A percentile compares a stretch with the other conserved stretches of the same genome.
Evolutionary conservation across 495 filamentous ascomycete species (phyloP).

Genomic region (Penicillium canariense): DNA sequence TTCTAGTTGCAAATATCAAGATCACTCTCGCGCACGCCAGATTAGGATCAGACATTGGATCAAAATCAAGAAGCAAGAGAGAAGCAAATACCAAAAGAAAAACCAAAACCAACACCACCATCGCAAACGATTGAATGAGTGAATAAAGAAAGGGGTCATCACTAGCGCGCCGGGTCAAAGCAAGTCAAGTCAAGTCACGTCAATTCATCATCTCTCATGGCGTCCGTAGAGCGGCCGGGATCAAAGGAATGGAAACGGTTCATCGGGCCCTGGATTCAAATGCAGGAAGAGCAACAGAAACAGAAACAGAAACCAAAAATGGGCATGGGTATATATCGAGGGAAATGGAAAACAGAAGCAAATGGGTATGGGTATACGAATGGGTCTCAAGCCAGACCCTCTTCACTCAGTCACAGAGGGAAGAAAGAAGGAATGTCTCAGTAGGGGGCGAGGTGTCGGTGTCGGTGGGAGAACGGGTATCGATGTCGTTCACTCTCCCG

Average conservation of each 20-base stretch:
- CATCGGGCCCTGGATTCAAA: background rate
- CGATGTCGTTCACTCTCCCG: conserved; percentile 15
- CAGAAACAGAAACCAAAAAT: background rate
- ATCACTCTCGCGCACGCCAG: too few species aligned
- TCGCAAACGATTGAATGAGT: background rate
- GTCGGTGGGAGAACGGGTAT: too few species aligned
- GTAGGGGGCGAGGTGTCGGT: too few species aligned
- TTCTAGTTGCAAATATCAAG: background rate
- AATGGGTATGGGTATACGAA: conserved; percentile 2
- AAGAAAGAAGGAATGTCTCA: too few species aligned
- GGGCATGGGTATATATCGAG: conserved; percentile 1
- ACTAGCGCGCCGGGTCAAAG: background rate
- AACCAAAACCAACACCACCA: background rate
- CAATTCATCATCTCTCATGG: background rate
- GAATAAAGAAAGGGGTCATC: background rate
- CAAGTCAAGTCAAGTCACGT: background rate
- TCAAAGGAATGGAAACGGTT: background rate
- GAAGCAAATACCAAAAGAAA: background rate
- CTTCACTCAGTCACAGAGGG: too few species aligned
- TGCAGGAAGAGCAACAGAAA: background rate
- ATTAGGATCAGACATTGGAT: background rate
- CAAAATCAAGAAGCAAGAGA: background rate
- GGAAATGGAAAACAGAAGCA: background rate
- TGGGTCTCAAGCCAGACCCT: too few species aligned
- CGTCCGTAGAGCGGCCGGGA: background rate